Base-by-base conservation (phyloP, 169 alveolate genomes). In the Cryptosporidium sp. region DNA sequence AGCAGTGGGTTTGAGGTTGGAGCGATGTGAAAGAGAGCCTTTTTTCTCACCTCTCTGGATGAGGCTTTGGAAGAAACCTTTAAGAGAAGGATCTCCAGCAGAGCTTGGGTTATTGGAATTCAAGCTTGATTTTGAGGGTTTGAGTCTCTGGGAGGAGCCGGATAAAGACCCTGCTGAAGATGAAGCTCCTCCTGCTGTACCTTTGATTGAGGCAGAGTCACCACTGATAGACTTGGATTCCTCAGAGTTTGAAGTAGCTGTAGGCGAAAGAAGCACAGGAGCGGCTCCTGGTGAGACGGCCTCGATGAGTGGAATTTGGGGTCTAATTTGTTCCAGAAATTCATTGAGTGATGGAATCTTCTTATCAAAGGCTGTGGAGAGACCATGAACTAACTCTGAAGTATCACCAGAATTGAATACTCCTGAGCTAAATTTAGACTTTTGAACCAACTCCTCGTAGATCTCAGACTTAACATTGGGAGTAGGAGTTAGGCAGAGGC, bases 1-100 rank as follows among this genome's bases (percentile, higher is more conserved):
- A 16, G 86, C 35, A 80, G 80, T 51, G 14, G 80, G 80, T 33
- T 50, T 80, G n/a, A 62, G 74, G 48, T 48, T 39, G 29, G 80
- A 43, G 45, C 68, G 10, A 14, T 80, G 71, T 14, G 75, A 62
- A 6, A 29, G 41, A 31, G 74, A 21, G 23, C 69, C 75, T 67
- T 65, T 80, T 26, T 80, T 80, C 14, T 80, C 89, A 5, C 89
- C 89, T 59, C 89, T 80, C 45, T 80, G 89, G 31, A 80, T 80
- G 8, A 80, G 75, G 39, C 75, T 80, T 62, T 80, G 89, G 62
- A 80, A 80, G 68, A 80, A 80, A 1, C 89, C 89, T 31, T 65
- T 80, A 31, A 80, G 74, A 18, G 89, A 80, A 1, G 89, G 89
- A n/a, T 80, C 89, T 5, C 86, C 73, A 29, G 89, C 62, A 5